Evolutionary conservation across 352 stramenopile genomes (phyloP).

Genomic region (Globisporangium cystogenes): DNA sequence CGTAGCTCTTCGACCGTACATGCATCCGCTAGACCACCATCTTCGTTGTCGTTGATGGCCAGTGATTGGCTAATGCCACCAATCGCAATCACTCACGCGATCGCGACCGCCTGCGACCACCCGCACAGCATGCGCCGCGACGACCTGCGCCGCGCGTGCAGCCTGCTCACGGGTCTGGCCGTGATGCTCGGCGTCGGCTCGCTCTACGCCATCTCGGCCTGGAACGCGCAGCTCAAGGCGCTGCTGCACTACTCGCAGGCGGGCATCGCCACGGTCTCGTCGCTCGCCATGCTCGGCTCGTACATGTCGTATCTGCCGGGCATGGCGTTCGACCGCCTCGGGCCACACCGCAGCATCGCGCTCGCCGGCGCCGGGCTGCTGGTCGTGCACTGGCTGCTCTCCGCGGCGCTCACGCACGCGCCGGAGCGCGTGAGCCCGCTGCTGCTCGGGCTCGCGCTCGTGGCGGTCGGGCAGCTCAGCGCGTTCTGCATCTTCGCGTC

Average conservation of each 20-base stretch:
- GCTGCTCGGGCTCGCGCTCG: conserved; percentile 41
- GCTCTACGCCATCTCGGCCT: conserved; percentile 74
- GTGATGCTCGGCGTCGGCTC: conserved; percentile 74
- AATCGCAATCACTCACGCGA: too few relatives aligned
- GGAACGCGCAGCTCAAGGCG: conserved; percentile 81
- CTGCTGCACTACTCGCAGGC: conserved; percentile 67
- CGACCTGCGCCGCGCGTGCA: conserved; percentile 25
- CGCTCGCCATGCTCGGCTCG: conserved; percentile 67
- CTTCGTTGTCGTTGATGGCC: too few relatives aligned
- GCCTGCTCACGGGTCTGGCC: conserved; percentile 49
- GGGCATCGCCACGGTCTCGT: conserved; percentile 68
- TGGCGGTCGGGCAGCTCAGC: conserved; percentile 59
- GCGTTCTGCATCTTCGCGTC: conserved; percentile 73
- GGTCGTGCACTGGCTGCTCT: conserved; percentile 34
- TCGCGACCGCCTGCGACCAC: not conserved
- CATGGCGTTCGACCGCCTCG: conserved; percentile 64
- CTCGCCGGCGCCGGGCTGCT: conserved; percentile 38
- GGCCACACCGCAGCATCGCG: conserved; percentile 50
- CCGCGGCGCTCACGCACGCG: conserved; percentile 31
- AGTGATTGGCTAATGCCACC: too few relatives aligned
- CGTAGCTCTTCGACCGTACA: not conserved
- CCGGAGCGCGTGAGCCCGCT: conserved; percentile 37
- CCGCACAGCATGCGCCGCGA: not conserved
- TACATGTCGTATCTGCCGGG: conserved; percentile 76
- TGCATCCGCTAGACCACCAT: too few relatives aligned